These are phyloP conservation scores for Plenodomus biglobosus DNA, from an alignment of 2,329 filamentous ascomycete species.

Conservation along the genomic window DNA sequence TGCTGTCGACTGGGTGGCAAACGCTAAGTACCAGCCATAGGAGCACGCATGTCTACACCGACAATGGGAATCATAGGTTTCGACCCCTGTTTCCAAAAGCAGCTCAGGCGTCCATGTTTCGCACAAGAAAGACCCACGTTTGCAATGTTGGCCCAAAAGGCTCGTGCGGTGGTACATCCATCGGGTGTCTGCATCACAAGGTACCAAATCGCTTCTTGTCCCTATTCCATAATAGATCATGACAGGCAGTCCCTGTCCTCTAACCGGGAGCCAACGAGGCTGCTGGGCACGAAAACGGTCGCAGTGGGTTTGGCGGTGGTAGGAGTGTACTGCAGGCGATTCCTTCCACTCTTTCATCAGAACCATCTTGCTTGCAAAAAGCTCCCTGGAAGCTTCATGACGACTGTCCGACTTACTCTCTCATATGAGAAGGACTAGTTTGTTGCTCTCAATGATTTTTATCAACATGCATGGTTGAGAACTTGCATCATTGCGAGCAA, in stretches of 20 bases:
- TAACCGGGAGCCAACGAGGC: slow-evolving; percentile 10
- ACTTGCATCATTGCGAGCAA: slow-evolving; percentile 11
- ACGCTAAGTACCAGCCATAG: slow-evolving; percentile 31
- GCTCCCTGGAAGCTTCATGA: not conserved
- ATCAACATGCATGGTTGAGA: not conserved
- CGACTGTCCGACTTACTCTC: not conserved
- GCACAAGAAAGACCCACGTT: slow-evolving; percentile 37
- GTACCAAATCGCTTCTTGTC: slow-evolving; percentile 27
- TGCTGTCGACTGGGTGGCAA: slow-evolving; percentile 5
- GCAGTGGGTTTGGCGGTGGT: not conserved
- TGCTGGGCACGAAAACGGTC: slow-evolving; percentile 1
- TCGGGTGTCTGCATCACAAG: slow-evolving; percentile 37
- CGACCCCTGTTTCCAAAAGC: slow-evolving; percentile 6
- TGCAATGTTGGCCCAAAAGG: slow-evolving; percentile 28
- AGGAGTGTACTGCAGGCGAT: not conserved
- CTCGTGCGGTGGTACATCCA: slow-evolving; percentile 31
- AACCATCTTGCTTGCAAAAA: not conserved
- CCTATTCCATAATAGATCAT: slow-evolving; percentile 19
- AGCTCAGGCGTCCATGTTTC: slow-evolving; percentile 18
- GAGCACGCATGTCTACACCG: slow-evolving; percentile 16
- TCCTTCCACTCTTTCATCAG: not conserved
- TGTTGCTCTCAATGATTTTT: not conserved
- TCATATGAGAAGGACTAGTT: not conserved
- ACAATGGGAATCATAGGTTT: slow-evolving; percentile 18
- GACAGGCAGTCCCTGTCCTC: slow-evolving; percentile 10